Conservation (phyloP, 345 rosid genomes). For the Odontarrhena argentea region DNA sequence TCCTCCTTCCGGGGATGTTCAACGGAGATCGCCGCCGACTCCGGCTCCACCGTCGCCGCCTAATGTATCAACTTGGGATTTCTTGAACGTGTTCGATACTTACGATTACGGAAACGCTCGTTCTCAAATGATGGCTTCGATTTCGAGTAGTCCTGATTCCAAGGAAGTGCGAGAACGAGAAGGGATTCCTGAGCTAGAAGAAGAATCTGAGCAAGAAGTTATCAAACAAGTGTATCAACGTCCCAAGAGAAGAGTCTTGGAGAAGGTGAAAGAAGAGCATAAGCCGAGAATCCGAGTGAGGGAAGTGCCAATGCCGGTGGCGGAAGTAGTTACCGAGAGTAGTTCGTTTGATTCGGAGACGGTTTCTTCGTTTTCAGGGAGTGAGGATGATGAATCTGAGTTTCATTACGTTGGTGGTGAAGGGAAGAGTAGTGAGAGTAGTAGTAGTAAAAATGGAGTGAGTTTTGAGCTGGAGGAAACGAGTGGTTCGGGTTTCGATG, state of each 20-base stretch:
- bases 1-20: constrained; percentile 4
- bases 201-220: constrained; percentile 71
- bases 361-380: constrained; percentile 32
- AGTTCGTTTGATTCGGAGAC: constrained; percentile 34
- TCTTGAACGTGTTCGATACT: constrained; percentile 66
- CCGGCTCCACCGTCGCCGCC: constrained; percentile 80
- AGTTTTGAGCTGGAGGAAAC: constrained; percentile 76
- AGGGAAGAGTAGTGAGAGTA: constrained; percentile 37
- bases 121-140: constrained; percentile 53
- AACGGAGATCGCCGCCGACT: constrained; percentile 36
- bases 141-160: constrained; percentile 80
- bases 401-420: constrained; percentile 32
- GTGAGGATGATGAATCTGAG: constrained; percentile 35
- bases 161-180: constrained; percentile 90
- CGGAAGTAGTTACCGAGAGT: constrained; percentile 40
- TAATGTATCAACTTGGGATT: constrained; percentile 77
- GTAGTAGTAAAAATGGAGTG: constrained; percentile 59
- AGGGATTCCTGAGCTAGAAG: constrained; percentile 96
- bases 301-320: constrained; percentile 40
- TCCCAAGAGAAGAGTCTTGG: constrained; percentile 39
- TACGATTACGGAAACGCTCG: constrained; percentile 45
- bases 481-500: constrained; percentile 45
- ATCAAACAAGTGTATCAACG: constrained; percentile 47
- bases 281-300: constrained; percentile 15
- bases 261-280: constrained; percentile 32